A percentile compares a stretch with the other conserved stretches of the same genome.
Evolutionary conservation across 164 flowering plant species (phyloP).

Genomic region (Houttuynia cordata): DNA sequence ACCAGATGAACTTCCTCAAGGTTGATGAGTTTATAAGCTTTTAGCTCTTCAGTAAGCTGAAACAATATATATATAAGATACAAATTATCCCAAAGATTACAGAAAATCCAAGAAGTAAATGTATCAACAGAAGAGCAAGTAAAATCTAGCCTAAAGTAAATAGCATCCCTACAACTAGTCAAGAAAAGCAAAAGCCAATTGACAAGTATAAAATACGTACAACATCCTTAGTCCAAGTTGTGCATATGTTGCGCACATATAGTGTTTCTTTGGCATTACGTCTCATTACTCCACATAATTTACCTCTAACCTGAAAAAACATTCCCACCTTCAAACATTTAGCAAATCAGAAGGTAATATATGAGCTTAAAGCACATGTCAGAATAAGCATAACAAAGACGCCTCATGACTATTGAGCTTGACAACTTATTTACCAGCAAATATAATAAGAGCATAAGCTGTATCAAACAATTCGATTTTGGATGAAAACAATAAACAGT

Average conservation of each 20-base stretch:
- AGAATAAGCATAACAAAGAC: too few relatives aligned
- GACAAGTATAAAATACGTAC: conserved; percentile 5
- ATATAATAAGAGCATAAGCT: too few relatives aligned
- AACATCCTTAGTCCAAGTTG: conserved; percentile 19
- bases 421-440: too few relatives aligned
- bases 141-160: too few relatives aligned
- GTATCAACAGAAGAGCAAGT: too few relatives aligned
- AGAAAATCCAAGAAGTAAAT: not conserved
- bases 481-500: too few relatives aligned
- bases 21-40: conserved; percentile 14
- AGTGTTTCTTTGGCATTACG: conserved; percentile 23
- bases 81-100: not conserved
- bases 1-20: conserved; percentile 20
- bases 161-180: not conserved
- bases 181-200: not conserved
- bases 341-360: not conserved
- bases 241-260: conserved; percentile 21
- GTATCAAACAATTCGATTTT: too few relatives aligned
- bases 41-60: conserved; percentile 16
- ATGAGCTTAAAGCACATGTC: too few relatives aligned
- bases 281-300: conserved; percentile 18
- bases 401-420: too few relatives aligned
- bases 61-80: too few relatives aligned
- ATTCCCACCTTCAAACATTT: not conserved
- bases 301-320: conserved; percentile 19